A percentile compares a stretch with the other conserved stretches of the same genome.
These are phyloP conservation scores for Plasmodium cynomolgi DNA, from an alignment of 169 alveolate genomes.

Conservation along the genomic window DNA sequence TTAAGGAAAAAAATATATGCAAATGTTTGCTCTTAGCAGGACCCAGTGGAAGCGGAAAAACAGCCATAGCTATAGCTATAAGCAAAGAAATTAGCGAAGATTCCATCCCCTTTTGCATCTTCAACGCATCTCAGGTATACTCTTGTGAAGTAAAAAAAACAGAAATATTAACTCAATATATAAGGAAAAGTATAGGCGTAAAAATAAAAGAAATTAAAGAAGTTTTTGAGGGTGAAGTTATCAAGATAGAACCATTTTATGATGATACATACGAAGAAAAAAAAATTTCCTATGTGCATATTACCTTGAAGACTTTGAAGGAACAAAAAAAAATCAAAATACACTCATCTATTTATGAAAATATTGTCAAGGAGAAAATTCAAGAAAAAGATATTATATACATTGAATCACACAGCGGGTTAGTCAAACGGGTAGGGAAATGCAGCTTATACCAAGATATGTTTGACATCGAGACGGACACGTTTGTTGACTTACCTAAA, in stretches of 20 bases:
- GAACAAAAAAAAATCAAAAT: constrained; percentile 98
- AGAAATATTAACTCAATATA: constrained; percentile 75
- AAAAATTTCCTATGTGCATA: constrained; percentile 93
- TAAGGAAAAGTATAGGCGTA: constrained; percentile 97
- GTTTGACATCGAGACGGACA: constrained; percentile 98
- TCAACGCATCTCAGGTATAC: constrained; percentile 76
- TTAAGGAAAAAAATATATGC: constrained; percentile 95
- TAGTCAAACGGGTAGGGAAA: constrained; percentile 97
- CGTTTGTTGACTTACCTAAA: constrained; percentile 96
- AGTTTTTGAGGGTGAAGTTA: constrained; percentile 89
- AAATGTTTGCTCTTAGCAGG: constrained; percentile 91
- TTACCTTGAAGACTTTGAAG: constrained; percentile 96
- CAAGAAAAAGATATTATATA: constrained; percentile 97
- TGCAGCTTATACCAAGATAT: constrained; percentile 96
- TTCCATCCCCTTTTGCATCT: constrained; percentile 74
- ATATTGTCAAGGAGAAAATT: constrained; percentile 97
- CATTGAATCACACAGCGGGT: constrained; percentile 98
- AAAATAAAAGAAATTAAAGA: constrained; percentile 98
- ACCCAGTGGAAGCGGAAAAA: constrained; percentile 99
- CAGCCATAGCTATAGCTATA: constrained; percentile 99
- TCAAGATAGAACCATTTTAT: constrained; percentile 75
- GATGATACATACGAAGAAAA: constrained; percentile 85
- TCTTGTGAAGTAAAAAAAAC: constrained; percentile 76
- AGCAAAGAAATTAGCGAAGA: constrained; percentile 97
- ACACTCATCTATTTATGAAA: constrained; percentile 98